phyloP scores from a whole-genome alignment of 768 basidiomycete species.

The Pleurotus eryngii region DNA sequence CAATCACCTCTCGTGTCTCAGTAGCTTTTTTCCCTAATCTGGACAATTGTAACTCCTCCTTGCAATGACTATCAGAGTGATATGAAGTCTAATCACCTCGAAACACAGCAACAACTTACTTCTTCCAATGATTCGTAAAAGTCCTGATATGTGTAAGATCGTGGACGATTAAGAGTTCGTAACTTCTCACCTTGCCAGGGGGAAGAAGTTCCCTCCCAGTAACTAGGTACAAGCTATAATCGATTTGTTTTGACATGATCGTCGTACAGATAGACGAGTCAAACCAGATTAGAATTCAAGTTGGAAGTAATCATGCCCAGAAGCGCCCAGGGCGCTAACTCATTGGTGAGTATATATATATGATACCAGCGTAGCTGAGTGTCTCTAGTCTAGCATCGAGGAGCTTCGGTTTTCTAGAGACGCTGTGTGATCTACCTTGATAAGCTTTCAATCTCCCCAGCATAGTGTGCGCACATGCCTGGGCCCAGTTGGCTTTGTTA shows the following conservation, averaged over 20 bases:
- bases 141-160: constrained; percentile 35
- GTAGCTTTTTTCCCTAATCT: constrained; percentile 83
- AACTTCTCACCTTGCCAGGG: constrained; percentile 55
- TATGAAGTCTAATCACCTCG: not conserved
- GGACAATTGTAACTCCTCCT: constrained; percentile 89
- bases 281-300: too few species aligned
- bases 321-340: too few species aligned
- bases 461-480: too few species aligned
- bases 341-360: too few species aligned
- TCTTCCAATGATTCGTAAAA: constrained; percentile 76
- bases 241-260: constrained; percentile 23
- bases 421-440: too few species aligned
- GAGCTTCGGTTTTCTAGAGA: too few species aligned
- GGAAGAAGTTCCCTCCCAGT: constrained; percentile 80
- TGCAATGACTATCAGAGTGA: constrained; percentile 54
- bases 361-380: too few species aligned
- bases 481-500: too few species aligned
- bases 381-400: too few species aligned
- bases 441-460: too few species aligned
- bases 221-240: constrained; percentile 83
- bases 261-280: too few species aligned
- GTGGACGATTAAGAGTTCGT: not conserved
- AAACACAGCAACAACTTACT: constrained; percentile 31
- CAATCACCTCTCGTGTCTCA: constrained; percentile 78
- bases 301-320: too few species aligned